A percentile compares a stretch with the other conserved stretches of the same genome.
Conservation (phyloP, 2,329 filamentous ascomycete species). For the Arthrobotrys conoides region DNA sequence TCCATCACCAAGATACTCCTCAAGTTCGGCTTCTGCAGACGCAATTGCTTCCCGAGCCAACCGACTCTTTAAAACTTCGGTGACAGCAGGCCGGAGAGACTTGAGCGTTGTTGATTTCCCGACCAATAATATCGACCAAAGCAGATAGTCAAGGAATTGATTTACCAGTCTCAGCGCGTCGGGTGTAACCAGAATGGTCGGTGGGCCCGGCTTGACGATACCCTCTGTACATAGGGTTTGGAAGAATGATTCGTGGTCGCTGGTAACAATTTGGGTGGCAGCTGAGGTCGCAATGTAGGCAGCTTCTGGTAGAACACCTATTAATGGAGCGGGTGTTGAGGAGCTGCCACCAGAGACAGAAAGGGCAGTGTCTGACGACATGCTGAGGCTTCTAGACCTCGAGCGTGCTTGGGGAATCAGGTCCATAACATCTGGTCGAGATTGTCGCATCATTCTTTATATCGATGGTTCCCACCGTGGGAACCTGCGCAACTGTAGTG, state of each 20-base stretch:
- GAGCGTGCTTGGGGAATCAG: conserved; percentile 43
- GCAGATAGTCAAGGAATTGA: conserved; percentile 90
- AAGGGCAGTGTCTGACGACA: conserved; percentile 54
- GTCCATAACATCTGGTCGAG: conserved; percentile 54
- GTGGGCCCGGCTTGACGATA: conserved; percentile 75
- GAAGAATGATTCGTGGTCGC: conserved; percentile 83
- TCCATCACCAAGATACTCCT: conserved; percentile 85
- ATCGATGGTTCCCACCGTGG: background rate
- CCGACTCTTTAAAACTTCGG: conserved; percentile 88
- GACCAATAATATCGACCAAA: conserved; percentile 88
- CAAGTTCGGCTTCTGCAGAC: conserved; percentile 86
- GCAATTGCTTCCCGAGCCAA: conserved; percentile 87
- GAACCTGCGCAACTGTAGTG: conserved; percentile 2
- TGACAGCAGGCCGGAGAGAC: conserved; percentile 83
- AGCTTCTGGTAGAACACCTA: conserved; percentile 79
- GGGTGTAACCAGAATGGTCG: conserved; percentile 65
- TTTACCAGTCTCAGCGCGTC: conserved; percentile 85
- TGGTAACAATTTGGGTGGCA: conserved; percentile 91
- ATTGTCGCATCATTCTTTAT: conserved; percentile 53
- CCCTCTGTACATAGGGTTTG: conserved; percentile 79
- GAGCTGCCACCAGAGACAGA: conserved; percentile 29
- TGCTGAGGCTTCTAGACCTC: conserved; percentile 55
- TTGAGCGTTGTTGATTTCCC: conserved; percentile 77
- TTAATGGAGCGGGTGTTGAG: conserved; percentile 72
- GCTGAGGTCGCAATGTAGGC: conserved; percentile 90